Base-by-base conservation (phyloP, 192 early-diverging fungal genomes). In the Pilaira anomala region DNA sequence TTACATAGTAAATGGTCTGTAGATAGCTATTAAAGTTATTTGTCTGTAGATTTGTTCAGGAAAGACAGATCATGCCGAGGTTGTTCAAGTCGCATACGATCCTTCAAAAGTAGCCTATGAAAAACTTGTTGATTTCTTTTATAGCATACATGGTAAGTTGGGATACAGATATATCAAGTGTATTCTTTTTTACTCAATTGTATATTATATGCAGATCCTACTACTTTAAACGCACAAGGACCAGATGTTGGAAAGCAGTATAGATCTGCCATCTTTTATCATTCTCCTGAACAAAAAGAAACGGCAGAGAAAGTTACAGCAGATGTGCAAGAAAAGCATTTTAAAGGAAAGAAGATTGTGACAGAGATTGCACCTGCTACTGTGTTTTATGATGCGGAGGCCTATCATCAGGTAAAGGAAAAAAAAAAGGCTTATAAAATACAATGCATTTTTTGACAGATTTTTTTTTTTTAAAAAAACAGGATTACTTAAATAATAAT, bases 231-330 rank as follows among this genome's bases (percentile, higher is more conserved):
- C 73, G 75, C 83, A 1, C 95, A 96, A 63, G 95, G 95, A 3
- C 79, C 78, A 33, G 94, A 98, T 67, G 44, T 68, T 22, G 96
- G 96, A 16, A 83, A 88, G 13, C 96, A 98, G 73, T 84, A 98
- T 79, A 80, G 95, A 13, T 90, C 87, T 3, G 91, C 83, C 12
- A 93, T 98, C 63, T 92, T 92, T 65, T 93, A 89, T 71, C 88
- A 93, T 76, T 80, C 72, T 29, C 76, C 76, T 9, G 83, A 88
- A 60, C 95, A 98, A 67, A 81, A 84, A 67, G 26, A 67, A 45
- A 75, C 82, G 14, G 95, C 95, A 9, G 84, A 94, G 67, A 63
- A 76, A n/a, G 85, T 87, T 59, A 91, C 87, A 62, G 75, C 68
- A 0, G 73, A 85, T 54, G 71, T 83, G 9, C 89, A 91, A 70